Evolutionary conservation across 805 yeast species (phyloP), one percentile per base, ranked within the genome.

Genomic region (Kodamaea sagamina): DNA sequence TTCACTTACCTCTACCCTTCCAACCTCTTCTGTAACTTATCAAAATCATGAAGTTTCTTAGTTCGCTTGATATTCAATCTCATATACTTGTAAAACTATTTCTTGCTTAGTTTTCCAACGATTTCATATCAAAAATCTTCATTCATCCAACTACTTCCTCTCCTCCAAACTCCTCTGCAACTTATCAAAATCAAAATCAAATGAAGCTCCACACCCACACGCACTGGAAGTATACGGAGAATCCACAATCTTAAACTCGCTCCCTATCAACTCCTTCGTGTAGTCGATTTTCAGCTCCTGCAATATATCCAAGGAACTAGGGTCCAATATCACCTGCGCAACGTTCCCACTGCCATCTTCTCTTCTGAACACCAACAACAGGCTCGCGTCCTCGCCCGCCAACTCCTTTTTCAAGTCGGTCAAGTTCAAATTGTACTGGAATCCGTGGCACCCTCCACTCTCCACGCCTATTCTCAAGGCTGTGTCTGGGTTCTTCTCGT

Each of bases 381-480:
- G 63, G 4, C 54, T 58, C 7, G 67, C 63, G 7, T 65, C 63
- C 8, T 61, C 64, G 1, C 52, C 55, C 27, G 49, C 50, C 11
- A 68, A 53, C 39, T 70, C 77, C 25, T 63, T 54, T 4, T 47
- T 44, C 32, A 68, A 51, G 46, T 76, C 74, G 3, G 81, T 74
- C 35, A 93, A 71, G 41, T 80, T 76, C 56, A 93, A 68, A 50
- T 84, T 77, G 59, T 93, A 93, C 63, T 93, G 98, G 65, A 88
- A 93, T 13, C 99, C 99, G 62, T 93, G 99, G 61, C 99, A 93
- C 1, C 99, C 99, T 7, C 99, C 99, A 57, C 95, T 85, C 54
- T 89, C 97, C 7, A 93, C 97, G 9, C 74, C 68, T 3, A 92
- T 79, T 40, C 85, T 71, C 13, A 92, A 67, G 0, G 89, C 88